A percentile compares a stretch with the other conserved stretches of the same genome.
Conservation (phyloP, 768 basidiomycete genomes). For the Tulasnella sp. region DNA sequence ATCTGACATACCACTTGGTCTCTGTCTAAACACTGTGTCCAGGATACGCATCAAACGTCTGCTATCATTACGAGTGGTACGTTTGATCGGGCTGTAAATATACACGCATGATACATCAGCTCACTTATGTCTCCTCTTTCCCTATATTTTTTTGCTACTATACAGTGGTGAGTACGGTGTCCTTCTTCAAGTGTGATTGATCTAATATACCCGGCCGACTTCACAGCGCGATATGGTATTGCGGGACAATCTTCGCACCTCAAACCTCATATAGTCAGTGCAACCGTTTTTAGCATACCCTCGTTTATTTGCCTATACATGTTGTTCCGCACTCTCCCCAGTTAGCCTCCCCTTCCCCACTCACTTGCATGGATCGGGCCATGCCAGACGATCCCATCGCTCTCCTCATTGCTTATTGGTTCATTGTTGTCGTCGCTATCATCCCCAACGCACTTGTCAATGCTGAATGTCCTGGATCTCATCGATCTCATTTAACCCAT, state of each 20-base stretch:
- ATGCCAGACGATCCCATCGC: too few species aligned
- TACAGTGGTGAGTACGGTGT: not conserved
- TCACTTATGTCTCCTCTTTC: not conserved
- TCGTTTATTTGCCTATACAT: too few species aligned
- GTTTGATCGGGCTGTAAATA: not conserved
- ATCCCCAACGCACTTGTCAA: too few species aligned
- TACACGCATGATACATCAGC: not conserved
- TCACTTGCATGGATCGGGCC: too few species aligned
- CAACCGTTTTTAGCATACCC: too few species aligned
- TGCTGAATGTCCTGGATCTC: too few species aligned
- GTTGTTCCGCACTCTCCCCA: too few species aligned
- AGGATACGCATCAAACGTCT: constrained; percentile 11
- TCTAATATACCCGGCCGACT: not conserved
- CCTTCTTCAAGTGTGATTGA: not conserved
- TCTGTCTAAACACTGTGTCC: not conserved
- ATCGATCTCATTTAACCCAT: too few species aligned
- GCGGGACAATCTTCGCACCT: constrained; percentile 12
- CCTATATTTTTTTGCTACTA: not conserved
- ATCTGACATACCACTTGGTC: not conserved
- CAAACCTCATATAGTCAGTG: constrained; percentile 11
- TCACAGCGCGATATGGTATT: constrained; percentile 11
- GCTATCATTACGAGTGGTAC: constrained; percentile 13
- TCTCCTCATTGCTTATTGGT: too few species aligned
- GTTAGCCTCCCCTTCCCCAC: too few species aligned
- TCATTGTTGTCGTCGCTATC: too few species aligned